Evolutionary conservation across 2,329 filamentous ascomycete species (phyloP), one percentile per base, ranked within the genome.

Genomic region (Gliomastix tumulicola): DNA sequence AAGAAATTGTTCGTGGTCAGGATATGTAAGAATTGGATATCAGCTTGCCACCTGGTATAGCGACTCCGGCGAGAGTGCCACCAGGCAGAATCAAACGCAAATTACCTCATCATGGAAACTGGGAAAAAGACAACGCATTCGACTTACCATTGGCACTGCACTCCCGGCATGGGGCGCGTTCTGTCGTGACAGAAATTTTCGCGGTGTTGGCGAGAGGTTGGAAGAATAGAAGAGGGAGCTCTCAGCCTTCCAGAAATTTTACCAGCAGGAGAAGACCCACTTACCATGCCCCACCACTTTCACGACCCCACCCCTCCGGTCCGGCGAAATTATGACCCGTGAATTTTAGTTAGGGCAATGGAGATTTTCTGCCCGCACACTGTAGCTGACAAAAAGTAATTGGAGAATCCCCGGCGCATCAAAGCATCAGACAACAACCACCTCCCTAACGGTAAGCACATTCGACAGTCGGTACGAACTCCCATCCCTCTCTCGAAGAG

Each of bases 21-120:
- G 87, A 95, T 94, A 95, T 94, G 88, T 95, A 95, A 95, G 88
- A 79, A 79, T 58, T 81, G 66, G 88, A 86, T 94, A 84, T 95
- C 88, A 94, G 70, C 62, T 76, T 59, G 68, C 74, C 68, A 66
- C 58, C 67, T 72, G 82, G 81, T 88, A 82, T 82, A 74, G 82
- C 84, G 71, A 74, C 85, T 79, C 88, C 78, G 88, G 89, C 88
- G 84, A 66, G 88, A 79, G 84, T 69, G 74, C 87, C 88, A 89
- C 79, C 79, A 69, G 63, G 63, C 63, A 68, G 72, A 76, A 84
- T 96, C 88, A 94, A 90, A 90, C 88, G 89, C 88, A 96, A 96
- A 96, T 95, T 95, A 61, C 85, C 71, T 84, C 88, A 94, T 95
- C 89, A 86, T 83, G 31, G 5, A 36, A 37, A 39, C 33, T 38